Base-by-base conservation (phyloP, 2,329 filamentous ascomycete species). In the Diplodia intermedia region DNA sequence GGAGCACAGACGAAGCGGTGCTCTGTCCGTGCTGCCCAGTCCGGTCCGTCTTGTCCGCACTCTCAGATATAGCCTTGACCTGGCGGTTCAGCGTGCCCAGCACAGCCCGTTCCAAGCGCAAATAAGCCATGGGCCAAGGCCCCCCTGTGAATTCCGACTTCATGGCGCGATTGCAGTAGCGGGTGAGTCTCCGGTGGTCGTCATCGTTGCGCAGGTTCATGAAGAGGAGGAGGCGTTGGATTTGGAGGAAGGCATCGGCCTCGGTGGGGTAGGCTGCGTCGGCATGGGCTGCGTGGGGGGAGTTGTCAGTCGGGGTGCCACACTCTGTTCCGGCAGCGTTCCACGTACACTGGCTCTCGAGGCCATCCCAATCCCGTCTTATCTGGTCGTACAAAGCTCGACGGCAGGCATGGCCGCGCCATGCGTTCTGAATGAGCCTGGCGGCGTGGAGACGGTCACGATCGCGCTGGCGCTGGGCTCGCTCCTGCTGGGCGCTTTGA, bases 401-500 rank as follows among this genome's bases (percentile, higher is more conserved):
- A 73, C 94, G 87, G 69, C 82, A 84, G 68, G 79, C 84, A 78
- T 96, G 86, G 15, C 93, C 93, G 77, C 94, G 87, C 94, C 94
- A 98, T 79, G 86, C 83, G 71, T 88, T 86, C 78, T 98, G 95
- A 71, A 98, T 88, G 61, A 82, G 85, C 72, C 86, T 89, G 15
- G 88, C 88, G 4, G 94, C 92, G 74, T 89, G 90, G 61, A 94
- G 80, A 69, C 89, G 88, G 60, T 92, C 89, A 73, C 94, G 86
- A 75, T 98, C 93, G 62, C 88, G 88, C 73, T 97, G 92, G 72
- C 95, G 87, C 73, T 89, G 86, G 71, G 90, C 84, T 36, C 95
- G 89, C 73, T 97, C 93, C 73, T 93, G 92, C 75, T 97, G 93
- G 33, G 94, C 94, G 73, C 92, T 89, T 54, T 90, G 91, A 33